Evolutionary conservation across 1,284 basidiomycete genomes (phyloP), one percentile per base, ranked within the genome.

Genomic region (Ceratorhiza oryzae-sativae): DNA sequence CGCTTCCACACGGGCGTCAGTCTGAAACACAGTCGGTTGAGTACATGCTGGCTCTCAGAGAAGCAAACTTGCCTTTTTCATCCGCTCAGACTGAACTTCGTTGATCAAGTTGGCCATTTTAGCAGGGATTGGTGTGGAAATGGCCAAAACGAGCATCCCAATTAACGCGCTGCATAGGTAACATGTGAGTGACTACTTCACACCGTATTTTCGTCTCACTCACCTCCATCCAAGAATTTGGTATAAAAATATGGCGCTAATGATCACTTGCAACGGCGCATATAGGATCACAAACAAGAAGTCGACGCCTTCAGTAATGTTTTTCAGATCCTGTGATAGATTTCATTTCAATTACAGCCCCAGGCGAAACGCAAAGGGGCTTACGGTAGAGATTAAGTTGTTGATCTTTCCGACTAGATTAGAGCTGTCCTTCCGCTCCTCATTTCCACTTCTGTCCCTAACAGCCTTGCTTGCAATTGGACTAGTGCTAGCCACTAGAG

Each of bases 21-120:
- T 75, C 75, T 76, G 25, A 18, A 62, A 36, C 10, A 5, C 42
- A 30, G 39, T 36, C 15, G 45, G 39, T 20, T 9, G n/a, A 13
- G 18, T 34, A 12, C n/a, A 13, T 1, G 6, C 25, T 23, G 55
- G 15, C 25, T 56, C 3, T 12, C 3, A 9, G 2, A 32, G 18
- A 30, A 20, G 34, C 8, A 3, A 32, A 48, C 39, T 27, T 49
- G 70, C 75, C 56, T 67, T 73, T 34, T 79, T 76, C 79, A 79
- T 78, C 25, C 75, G 73, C 25, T 76, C 76, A 8, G 65, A 71
- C 60, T 79, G 77, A 20, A 76, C 65, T 3, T 30, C 73, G 27
- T 77, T 72, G 18, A 76, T 65, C 23, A 77, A 46, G 25, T 51
- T 15, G 30, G 61, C 42, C 46, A 63, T 15, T 18, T n/a, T 48